Evolutionary conservation across 352 stramenopile species (phyloP), one percentile per base, ranked within the genome.

Genomic region (Globisporangium middletonii): DNA sequence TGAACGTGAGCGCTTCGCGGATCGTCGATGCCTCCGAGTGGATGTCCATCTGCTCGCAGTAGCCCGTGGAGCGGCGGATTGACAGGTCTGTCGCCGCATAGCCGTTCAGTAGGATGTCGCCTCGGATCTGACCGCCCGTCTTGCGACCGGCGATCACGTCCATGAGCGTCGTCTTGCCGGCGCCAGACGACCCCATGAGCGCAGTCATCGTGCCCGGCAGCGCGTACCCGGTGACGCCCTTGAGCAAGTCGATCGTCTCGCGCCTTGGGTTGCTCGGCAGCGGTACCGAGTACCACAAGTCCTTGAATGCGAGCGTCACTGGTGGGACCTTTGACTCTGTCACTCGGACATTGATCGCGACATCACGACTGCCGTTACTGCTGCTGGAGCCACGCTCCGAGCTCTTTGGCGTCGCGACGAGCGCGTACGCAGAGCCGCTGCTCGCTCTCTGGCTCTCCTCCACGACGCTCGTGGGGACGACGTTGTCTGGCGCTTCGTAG

Each of bases 91-190:
- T 66, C 12, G 49, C 65, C 3, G 58, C 42, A 59, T 83, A 77
- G 46, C 90, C 89, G 67, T 97, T 97, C 15, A 97, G 46, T 11
- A 69, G 60, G 58, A 97, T 77, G 12, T 91, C 55, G 26, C 88
- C 88, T 30, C 58, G 65, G 46, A 96, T 74, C 15, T 37, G 69
- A 19, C 89, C 90, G 13, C 73, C 74, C 23, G 70, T 88, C 65
- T 97, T 97, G 48, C 90, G 70, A 26, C 92, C 65, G 0, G 89
- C 83, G 45, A 98, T 86, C 3, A 97, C 88, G 73, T 98, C 88
- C 58, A 96, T 82, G 9, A 97, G 66, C 4, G 89, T 97, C 9
- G 89, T 95, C 62, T 97, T 96, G 2, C 88, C 85, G 16, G 77
- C 74, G 37, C 78, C 76, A 0, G 62, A 67, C 4, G 64, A 61